Conservation (phyloP, 257 asterid genomes). For the Salvia miltiorrhiza region DNA sequence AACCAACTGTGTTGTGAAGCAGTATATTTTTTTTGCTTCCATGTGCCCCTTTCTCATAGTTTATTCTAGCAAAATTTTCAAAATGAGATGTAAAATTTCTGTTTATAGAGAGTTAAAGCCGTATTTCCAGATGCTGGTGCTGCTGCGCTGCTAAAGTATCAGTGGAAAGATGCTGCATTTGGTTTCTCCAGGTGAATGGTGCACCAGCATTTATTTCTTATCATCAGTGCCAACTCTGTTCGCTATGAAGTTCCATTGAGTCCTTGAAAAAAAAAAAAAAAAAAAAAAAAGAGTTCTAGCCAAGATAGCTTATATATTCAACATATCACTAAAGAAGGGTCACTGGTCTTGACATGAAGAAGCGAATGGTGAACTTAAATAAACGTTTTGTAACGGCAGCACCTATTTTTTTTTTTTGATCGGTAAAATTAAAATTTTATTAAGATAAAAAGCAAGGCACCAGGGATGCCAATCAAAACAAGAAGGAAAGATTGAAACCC, state of each 20-base stretch:
- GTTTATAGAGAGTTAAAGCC: constrained; percentile 77
- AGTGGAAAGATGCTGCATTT: constrained; percentile 90
- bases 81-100: constrained; percentile 30
- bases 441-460: no score
- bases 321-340: not conserved
- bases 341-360: not conserved
- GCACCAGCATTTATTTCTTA: not conserved
- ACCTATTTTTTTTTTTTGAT: no score
- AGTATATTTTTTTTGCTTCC: constrained; percentile 3
- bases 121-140: constrained; percentile 99
- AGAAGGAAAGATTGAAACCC: no score
- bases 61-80: constrained; percentile 12
- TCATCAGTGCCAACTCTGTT: not conserved
- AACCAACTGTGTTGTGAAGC: not conserved
- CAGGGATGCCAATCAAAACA: no score
- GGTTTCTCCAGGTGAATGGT: constrained; percentile 67
- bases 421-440: no score
- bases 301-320: not conserved
- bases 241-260: not conserved
- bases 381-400: not conserved
- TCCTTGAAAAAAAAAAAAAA: not conserved
- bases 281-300: not conserved
- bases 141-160: constrained; percentile 81
- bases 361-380: not conserved
- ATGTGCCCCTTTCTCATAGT: not conserved